phyloP scores from a whole-genome alignment of 2,329 filamentous ascomycete genomes.

The Neonectria coccinea region DNA sequence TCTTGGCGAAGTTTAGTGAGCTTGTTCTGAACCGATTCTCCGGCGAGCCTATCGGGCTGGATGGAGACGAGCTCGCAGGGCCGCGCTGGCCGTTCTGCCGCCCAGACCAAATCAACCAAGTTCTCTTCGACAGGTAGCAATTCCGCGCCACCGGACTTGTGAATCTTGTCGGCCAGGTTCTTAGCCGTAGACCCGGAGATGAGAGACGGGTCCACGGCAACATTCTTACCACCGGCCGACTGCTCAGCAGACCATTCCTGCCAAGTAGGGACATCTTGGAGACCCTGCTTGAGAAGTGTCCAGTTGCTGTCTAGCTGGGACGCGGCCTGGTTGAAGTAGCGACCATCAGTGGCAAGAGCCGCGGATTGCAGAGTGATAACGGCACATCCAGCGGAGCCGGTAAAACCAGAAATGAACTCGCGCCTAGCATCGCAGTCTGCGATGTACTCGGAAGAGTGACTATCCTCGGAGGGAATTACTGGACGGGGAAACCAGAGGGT shows the following conservation, averaged over 20 bases:
- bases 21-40: conserved; percentile 86
- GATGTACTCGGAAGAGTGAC: conserved; percentile 98
- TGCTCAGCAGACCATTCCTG: conserved; percentile 95
- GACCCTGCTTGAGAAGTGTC: conserved; percentile 89
- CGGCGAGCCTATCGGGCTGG: conserved; percentile 78
- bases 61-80: conserved; percentile 82
- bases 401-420: conserved; percentile 93
- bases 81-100: conserved; percentile 74
- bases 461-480: conserved; percentile 98
- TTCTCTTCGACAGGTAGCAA: conserved; percentile 83
- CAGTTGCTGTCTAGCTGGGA: conserved; percentile 94
- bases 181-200: conserved; percentile 73
- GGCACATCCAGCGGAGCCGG: conserved; percentile 92
- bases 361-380: conserved; percentile 89
- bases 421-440: conserved; percentile 93
- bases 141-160: conserved; percentile 83
- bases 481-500: conserved; percentile 31
- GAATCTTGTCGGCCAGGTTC: conserved; percentile 87
- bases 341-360: conserved; percentile 91
- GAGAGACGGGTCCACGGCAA: conserved; percentile 90
- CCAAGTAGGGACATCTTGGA: conserved; percentile 96
- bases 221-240: conserved; percentile 85
- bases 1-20: conserved; percentile 90
- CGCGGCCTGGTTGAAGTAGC: conserved; percentile 96
- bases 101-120: conserved; percentile 93